These are phyloP conservation scores for Pseudogymnoascus sp. DNA, from an alignment of 2,329 filamentous ascomycete species.

Conservation along the genomic window DNA sequence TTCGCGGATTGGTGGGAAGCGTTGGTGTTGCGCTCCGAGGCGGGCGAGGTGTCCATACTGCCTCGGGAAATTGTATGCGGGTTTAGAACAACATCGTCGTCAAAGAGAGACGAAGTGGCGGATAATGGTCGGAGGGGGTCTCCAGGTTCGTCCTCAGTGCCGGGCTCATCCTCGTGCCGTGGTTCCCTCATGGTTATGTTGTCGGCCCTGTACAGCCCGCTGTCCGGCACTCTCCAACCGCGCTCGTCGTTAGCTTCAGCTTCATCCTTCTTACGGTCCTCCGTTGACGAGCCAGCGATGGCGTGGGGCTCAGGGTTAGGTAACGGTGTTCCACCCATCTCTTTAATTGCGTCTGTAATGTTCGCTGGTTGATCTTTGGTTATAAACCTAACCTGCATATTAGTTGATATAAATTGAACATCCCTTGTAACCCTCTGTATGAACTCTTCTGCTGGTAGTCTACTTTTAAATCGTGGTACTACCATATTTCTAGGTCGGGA, in stretches of 20 bases:
- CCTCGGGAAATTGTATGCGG: not conserved
- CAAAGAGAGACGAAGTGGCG: not conserved
- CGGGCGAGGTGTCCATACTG: not conserved
- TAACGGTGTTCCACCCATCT: too few species aligned
- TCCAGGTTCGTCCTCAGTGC: not conserved
- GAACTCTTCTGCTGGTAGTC: too few species aligned
- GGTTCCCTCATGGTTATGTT: not conserved
- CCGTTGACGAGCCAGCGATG: too few species aligned
- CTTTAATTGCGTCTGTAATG: too few species aligned
- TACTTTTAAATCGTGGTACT: too few species aligned
- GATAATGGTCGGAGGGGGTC: not conserved
- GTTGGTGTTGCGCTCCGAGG: not conserved
- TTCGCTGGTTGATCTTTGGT: too few species aligned
- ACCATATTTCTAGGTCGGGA: too few species aligned
- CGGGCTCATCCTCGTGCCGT: not conserved
- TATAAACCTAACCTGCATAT: too few species aligned
- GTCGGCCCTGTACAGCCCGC: not conserved
- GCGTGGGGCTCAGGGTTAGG: too few species aligned
- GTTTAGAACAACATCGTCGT: not conserved
- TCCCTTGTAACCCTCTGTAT: too few species aligned
- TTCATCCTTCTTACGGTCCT: not conserved
- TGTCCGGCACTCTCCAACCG: not conserved
- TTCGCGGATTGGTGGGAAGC: not conserved
- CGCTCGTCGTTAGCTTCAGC: not conserved
- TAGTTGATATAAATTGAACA: too few species aligned